Conservation (phyloP, 73 alveolate genomes). For the Paramecium biaurelia region DNA sequence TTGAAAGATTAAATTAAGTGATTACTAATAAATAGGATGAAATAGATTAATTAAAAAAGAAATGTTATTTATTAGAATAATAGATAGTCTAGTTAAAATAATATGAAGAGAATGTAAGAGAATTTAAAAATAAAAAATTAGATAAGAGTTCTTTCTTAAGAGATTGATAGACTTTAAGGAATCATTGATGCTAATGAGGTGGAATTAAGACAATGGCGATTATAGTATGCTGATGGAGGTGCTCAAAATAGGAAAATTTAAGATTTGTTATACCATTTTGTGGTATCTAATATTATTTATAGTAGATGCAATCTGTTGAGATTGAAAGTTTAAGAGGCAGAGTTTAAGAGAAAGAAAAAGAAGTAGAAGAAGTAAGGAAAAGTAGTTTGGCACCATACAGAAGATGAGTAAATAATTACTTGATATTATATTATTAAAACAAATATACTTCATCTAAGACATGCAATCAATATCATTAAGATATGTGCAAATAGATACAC, state of each 20-base stretch:
- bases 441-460: background rate
- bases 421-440: background rate
- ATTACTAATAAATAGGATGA: background rate
- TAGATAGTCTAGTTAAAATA: background rate
- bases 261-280: background rate
- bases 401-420: background rate
- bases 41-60: background rate
- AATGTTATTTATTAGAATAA: background rate
- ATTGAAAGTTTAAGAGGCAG: background rate
- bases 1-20: background rate
- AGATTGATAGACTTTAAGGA: background rate
- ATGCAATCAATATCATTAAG: background rate
- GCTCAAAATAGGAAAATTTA: background rate
- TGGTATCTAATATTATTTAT: background rate
- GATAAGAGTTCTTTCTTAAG: background rate
- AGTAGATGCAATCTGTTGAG: background rate
- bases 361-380: constrained; percentile 25
- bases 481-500: constrained; percentile 51
- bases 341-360: constrained; percentile 36
- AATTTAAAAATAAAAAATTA: background rate
- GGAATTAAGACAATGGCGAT: constrained; percentile 10
- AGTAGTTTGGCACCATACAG: constrained; percentile 43
- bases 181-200: background rate
- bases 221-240: constrained; percentile 44
- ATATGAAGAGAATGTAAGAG: constrained; percentile 38